Evolutionary conservation across 768 basidiomycete species (phyloP).

Genomic region (Lactifluus echinatus): DNA sequence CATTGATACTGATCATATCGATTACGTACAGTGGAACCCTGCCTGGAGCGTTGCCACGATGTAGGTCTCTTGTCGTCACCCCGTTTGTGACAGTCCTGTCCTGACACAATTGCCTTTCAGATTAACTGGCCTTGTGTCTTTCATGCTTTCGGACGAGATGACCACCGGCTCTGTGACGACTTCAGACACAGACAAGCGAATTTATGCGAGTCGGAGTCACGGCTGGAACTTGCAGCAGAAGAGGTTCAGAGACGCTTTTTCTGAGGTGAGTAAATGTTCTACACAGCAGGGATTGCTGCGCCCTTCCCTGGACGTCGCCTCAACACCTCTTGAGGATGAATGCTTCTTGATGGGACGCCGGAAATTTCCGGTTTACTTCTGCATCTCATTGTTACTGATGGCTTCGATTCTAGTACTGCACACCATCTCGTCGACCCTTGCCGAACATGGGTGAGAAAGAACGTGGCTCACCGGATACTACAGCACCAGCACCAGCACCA

Average conservation of each 20-base stretch:
- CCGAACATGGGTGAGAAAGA: slow-evolving; percentile 92
- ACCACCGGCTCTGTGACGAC: slow-evolving; percentile 89
- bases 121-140: slow-evolving; percentile 85
- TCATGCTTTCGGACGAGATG: slow-evolving; percentile 95
- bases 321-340: background rate
- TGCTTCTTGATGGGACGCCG: background rate
- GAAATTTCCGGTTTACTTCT: no score
- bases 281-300: background rate
- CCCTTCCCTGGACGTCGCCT: background rate
- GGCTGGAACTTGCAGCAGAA: slow-evolving; percentile 73
- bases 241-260: slow-evolving; percentile 82
- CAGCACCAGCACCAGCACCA: slow-evolving; percentile 4
- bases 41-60: slow-evolving; percentile 95
- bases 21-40: slow-evolving; percentile 69
- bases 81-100: slow-evolving; percentile 9
- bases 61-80: slow-evolving; percentile 36
- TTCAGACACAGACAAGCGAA: slow-evolving; percentile 66
- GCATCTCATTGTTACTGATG: no score
- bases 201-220: slow-evolving; percentile 73
- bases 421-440: slow-evolving; percentile 53
- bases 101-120: slow-evolving; percentile 32
- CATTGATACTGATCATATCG: background rate
- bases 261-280: slow-evolving; percentile 53
- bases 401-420: slow-evolving; percentile 52
- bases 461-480: slow-evolving; percentile 40